phyloP scores from a whole-genome alignment of 1,284 basidiomycete genomes.

The Rugosomyces carneus region DNA sequence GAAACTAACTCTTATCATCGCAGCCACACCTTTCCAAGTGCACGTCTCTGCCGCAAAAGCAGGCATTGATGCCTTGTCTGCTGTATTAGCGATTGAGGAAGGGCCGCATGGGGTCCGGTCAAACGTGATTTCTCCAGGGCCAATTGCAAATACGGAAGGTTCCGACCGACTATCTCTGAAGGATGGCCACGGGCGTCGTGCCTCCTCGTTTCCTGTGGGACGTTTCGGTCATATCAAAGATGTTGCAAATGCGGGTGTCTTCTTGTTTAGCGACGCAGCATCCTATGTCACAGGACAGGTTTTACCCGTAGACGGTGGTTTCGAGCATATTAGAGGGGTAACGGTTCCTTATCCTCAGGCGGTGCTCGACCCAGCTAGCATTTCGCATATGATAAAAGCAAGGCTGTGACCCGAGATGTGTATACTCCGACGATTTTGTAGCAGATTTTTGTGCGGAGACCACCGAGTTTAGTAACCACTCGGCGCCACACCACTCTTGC shows the following conservation, averaged over 20 bases:
- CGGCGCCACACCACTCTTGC: slow-evolving; percentile 5
- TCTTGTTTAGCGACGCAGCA: slow-evolving; percentile 87
- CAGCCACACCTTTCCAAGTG: slow-evolving; percentile 84
- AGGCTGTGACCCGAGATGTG: slow-evolving; percentile 24
- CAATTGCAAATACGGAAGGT: slow-evolving; percentile 84
- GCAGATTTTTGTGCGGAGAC: background rate
- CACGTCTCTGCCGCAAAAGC: slow-evolving; percentile 96
- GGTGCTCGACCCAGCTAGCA: slow-evolving; percentile 54
- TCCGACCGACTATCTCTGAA: slow-evolving; percentile 58
- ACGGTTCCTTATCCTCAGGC: slow-evolving; percentile 60
- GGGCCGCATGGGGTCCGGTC: slow-evolving; percentile 92
- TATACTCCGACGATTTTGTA: background rate
- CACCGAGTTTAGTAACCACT: background rate
- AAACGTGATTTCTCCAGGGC: slow-evolving; percentile 88
- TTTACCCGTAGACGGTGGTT: slow-evolving; percentile 63
- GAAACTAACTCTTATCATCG: background rate
- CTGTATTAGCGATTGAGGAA: slow-evolving; percentile 87
- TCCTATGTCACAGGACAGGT: slow-evolving; percentile 75
- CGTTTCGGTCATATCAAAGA: slow-evolving; percentile 67
- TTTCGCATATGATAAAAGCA: slow-evolving; percentile 33
- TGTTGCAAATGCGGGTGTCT: slow-evolving; percentile 76
- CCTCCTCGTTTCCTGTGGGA: slow-evolving; percentile 34
- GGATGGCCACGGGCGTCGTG: slow-evolving; percentile 21
- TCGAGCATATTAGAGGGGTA: slow-evolving; percentile 45
- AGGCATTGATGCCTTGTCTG: slow-evolving; percentile 83